Percentiles rank a stretch among this genome's conserved stretches.
phyloP scores from a whole-genome alignment of 805 yeast species.

The Sporopachydermia quercuum region DNA sequence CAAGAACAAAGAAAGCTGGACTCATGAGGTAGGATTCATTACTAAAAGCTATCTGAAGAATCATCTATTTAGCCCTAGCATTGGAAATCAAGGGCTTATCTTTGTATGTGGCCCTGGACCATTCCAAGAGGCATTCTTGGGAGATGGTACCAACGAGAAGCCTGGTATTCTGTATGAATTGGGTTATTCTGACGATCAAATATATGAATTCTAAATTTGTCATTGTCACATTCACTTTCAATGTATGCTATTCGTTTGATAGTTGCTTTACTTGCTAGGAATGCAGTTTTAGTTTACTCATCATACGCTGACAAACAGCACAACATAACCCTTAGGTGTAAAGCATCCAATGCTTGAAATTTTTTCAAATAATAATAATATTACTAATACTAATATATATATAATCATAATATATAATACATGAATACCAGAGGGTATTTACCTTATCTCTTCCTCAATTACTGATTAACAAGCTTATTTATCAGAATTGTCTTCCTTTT shows the following conservation, averaged over 20 bases:
- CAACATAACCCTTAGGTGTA: too few species aligned
- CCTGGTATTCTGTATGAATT: not conserved
- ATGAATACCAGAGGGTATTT: constrained; percentile 3
- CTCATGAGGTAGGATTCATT: not conserved
- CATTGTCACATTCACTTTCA: not conserved
- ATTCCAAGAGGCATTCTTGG: not conserved
- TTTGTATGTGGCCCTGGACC: not conserved
- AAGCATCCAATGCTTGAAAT: too few species aligned
- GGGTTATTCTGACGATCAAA: not conserved
- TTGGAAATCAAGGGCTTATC: not conserved
- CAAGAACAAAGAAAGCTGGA: not conserved
- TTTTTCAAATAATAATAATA: too few species aligned
- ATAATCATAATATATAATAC: too few species aligned
- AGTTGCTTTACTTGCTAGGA: too few species aligned
- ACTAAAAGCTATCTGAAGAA: not conserved
- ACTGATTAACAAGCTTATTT: constrained; percentile 1
- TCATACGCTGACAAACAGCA: too few species aligned
- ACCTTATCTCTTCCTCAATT: constrained; percentile 4
- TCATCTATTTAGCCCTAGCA: not conserved
- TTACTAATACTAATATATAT: too few species aligned
- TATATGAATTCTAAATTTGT: not conserved
- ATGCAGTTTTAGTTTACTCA: too few species aligned
- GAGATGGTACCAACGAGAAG: not conserved
- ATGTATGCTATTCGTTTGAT: not conserved
- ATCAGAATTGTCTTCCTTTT: constrained; percentile 19